These are phyloP conservation scores for Byssothecium circinans DNA, from an alignment of 2,329 filamentous ascomycete species.

Conservation along the genomic window DNA sequence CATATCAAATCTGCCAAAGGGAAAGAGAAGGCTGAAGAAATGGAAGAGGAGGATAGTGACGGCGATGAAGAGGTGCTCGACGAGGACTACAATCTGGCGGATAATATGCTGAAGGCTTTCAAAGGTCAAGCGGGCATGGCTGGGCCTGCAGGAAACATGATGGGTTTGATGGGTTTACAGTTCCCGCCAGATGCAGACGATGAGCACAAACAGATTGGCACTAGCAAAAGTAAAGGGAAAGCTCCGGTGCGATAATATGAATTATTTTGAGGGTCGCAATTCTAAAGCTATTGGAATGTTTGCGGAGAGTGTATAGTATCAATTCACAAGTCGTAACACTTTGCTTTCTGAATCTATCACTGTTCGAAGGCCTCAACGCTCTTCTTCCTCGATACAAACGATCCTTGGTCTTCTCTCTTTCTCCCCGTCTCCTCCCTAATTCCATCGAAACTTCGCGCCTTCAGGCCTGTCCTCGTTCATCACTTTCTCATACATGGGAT, in stretches of 20 bases:
- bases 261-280: too few species aligned
- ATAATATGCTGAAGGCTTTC: constrained; percentile 89
- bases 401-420: too few species aligned
- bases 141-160: constrained; percentile 83
- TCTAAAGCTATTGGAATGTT: too few species aligned
- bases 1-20: constrained; percentile 24
- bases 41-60: constrained; percentile 46
- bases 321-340: too few species aligned
- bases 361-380: too few species aligned
- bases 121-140: constrained; percentile 84
- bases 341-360: too few species aligned
- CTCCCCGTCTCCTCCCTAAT: too few species aligned
- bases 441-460: too few species aligned
- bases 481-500: too few species aligned
- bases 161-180: constrained; percentile 81
- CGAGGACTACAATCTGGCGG: constrained; percentile 83
- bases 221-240: constrained; percentile 6
- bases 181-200: constrained; percentile 78
- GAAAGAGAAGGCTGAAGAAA: constrained; percentile 22
- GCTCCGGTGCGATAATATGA: constrained; percentile 3
- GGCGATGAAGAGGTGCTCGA: constrained; percentile 60
- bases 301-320: too few species aligned
- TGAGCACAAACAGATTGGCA: constrained; percentile 16
- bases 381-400: too few species aligned
- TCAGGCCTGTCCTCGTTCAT: too few species aligned